Base-by-base conservation (phyloP, 768 basidiomycete species). In the Amanita molliuscula region DNA sequence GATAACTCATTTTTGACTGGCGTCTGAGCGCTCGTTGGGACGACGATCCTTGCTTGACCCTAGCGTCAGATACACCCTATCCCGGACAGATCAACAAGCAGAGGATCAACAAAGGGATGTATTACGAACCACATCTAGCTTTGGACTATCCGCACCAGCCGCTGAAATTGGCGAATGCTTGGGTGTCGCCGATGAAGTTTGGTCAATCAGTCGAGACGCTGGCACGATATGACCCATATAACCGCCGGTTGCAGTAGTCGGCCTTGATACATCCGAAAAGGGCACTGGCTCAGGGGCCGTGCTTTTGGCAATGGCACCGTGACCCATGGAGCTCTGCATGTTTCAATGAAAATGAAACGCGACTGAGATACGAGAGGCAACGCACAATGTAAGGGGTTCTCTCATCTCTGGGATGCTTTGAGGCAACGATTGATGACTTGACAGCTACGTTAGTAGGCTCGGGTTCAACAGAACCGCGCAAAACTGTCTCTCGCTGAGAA, bases 101-200 rank as follows among this genome's bases (percentile, higher is more conserved):
- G 33, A 29, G 26, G 5, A 31, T 37, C 20, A 20, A 26, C 8
- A 31, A 29, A 48, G 8, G 23, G 42, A 40, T 28, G 6, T 5
- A 11, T 6, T 15, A 34, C 49, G 25, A 36, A 50, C 49, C 31
- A 18, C 8, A 18, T 50, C 38, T 34, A 44, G n/a, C 26, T 34
- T 50, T 13, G 18, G 31, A 16, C 34, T 50, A 21, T 40, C 38
- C 23, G 29, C 33, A 42, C 28, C 33, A 4, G 23, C 41, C 15
- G n/a, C n/a, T 28, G 46, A 47, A 9, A 47, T 26, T 21, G 49
- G 49, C 6, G 49, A 50, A 31, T 50, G 20, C 25, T 50, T 44
- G 3, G 49, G 41, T 7, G 49, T 50, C 31, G 15, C 9, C 4
- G 23, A 50, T 11, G 18, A 11, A 34, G 5, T 35, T 20, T 9